Percentiles rank a stretch among this genome's conserved stretches.
Evolutionary conservation across 257 asterid species (phyloP).

Genomic region (Capsicum pubescens): DNA sequence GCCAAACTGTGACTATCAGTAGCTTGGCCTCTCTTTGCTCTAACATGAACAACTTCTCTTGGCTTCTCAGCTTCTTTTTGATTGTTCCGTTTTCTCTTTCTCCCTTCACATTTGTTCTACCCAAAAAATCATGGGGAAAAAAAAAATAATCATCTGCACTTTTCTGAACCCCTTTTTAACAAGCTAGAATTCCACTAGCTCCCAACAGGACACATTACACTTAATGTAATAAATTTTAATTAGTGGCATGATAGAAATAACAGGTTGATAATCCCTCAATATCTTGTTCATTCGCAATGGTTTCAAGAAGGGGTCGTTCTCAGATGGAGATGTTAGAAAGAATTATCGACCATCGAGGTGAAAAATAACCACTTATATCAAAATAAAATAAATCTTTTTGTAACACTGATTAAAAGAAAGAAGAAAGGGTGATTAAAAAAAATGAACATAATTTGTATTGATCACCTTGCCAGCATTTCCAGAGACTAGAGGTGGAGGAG

Average conservation of each 20-base stretch:
- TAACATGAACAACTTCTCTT: constrained; percentile 91
- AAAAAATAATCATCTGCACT: background rate
- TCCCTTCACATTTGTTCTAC: constrained; percentile 54
- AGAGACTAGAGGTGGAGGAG: background rate
- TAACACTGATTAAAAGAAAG: background rate
- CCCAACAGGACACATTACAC: background rate
- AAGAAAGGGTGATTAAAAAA: background rate
- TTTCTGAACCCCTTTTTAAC: background rate
- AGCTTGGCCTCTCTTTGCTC: constrained; percentile 96
- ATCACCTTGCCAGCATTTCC: constrained; percentile 27
- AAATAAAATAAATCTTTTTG: background rate
- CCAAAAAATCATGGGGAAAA: background rate
- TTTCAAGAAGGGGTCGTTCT: too few species aligned
- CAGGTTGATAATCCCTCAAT: background rate
- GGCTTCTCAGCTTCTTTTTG: constrained; percentile 61
- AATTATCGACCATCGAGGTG: too few species aligned
- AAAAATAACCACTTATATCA: background rate
- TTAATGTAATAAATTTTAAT: background rate
- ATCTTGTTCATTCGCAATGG: background rate
- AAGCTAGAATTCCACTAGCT: background rate
- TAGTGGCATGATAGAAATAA: background rate
- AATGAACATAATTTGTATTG: background rate
- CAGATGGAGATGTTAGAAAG: too few species aligned
- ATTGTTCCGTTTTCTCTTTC: constrained; percentile 65
- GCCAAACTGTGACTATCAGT: constrained; percentile 60